Percentiles rank a stretch among this genome's conserved stretches.
These are phyloP conservation scores for Phytophthora meadii DNA, from an alignment of 352 stramenopile genomes.

Conservation along the genomic window DNA sequence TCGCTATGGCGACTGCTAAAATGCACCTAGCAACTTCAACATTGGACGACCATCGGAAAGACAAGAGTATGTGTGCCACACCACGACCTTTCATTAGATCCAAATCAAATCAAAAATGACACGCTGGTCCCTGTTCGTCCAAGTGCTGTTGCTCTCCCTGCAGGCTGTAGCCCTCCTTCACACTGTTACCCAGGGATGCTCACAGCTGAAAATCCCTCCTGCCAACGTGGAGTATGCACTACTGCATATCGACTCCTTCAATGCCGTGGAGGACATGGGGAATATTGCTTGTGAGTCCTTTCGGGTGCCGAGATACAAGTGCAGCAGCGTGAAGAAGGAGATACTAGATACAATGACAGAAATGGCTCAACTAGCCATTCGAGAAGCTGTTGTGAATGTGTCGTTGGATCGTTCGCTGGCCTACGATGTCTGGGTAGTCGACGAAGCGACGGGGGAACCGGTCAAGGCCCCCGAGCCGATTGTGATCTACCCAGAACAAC, in stretches of 20 bases:
- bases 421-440: constrained; percentile 45
- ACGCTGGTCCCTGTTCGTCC: neutral
- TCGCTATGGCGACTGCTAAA: constrained; percentile 4
- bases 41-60: neutral
- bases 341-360: constrained; percentile 49
- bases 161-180: constrained; percentile 1
- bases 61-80: neutral
- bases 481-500: constrained; percentile 44
- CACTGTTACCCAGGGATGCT: constrained; percentile 19
- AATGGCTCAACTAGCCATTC: constrained; percentile 49
- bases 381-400: constrained; percentile 64
- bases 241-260: constrained; percentile 52
- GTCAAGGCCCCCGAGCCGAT: constrained; percentile 33
- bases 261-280: constrained; percentile 34
- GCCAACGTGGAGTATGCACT: constrained; percentile 39
- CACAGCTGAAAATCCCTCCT: constrained; percentile 27
- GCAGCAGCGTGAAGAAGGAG: constrained; percentile 33
- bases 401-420: constrained; percentile 58
- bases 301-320: constrained; percentile 44
- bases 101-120: constrained; percentile 5
- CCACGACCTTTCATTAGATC: constrained; percentile 6
- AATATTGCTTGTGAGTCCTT: constrained; percentile 27
- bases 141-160: constrained; percentile 16
- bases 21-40: constrained; percentile 2
- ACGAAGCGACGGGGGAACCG: constrained; percentile 14